Percentiles rank a stretch among this genome's conserved stretches.
Evolutionary conservation across 129 eudicot genomes (phyloP).

Genomic region (sunflower (Helianthus annuus)): HanXRQr2.0-SUNRISE NC_035440.2:3851679-3852178

Average conservation of each 20-base stretch:
- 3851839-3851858: neutral
- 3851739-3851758: too few species aligned
- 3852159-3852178: neutral
- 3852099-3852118: slow-evolving; percentile 28
- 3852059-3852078: slow-evolving; percentile 25
- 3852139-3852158: neutral
- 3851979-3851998: slow-evolving; percentile 24
- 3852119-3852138: slow-evolving; percentile 15
- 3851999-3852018: slow-evolving; percentile 24
- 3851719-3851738: too few species aligned
- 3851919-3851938: slow-evolving; percentile 34
- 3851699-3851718: too few species aligned
- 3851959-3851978: slow-evolving; percentile 24
- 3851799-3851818: too few species aligned
- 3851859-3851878: slow-evolving; percentile 10
- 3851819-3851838: too few species aligned
- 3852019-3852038: slow-evolving; percentile 36
- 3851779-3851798: too few species aligned
- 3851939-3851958: slow-evolving; percentile 37
- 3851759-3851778: too few species aligned
- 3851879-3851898: slow-evolving; percentile 40
- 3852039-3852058: slow-evolving; percentile 37
- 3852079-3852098: slow-evolving; percentile 40
- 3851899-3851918: slow-evolving; percentile 32
- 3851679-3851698: too few species aligned